Evolutionary conservation across 2,329 filamentous ascomycete genomes (phyloP).

Genomic region (Paramyrothecium sp.): DNA sequence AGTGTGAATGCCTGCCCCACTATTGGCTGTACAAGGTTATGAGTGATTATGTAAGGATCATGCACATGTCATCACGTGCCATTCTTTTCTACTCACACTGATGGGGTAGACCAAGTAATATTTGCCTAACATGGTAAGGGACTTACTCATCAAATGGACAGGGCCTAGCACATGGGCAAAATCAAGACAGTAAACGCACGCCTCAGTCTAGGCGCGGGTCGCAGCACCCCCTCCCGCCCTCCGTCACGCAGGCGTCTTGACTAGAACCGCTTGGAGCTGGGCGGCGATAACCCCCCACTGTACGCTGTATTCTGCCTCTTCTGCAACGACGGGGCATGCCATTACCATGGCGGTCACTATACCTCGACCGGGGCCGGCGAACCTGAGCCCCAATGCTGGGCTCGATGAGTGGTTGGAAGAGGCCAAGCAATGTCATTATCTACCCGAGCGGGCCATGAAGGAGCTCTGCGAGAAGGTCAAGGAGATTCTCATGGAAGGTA

Average conservation of each 20-base stretch:
- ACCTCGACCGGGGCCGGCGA: conserved; percentile 88
- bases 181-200: neutral
- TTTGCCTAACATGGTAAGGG: too few relatives aligned
- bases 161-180: neutral
- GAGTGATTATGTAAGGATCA: neutral
- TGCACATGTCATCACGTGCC: neutral
- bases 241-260: conserved; percentile 1
- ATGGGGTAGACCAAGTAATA: too few relatives aligned
- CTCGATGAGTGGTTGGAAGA: conserved; percentile 96
- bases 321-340: conserved; percentile 20
- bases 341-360: conserved; percentile 48
- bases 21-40: neutral
- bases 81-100: too few relatives aligned
- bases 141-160: neutral
- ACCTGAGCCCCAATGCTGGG: conserved; percentile 77
- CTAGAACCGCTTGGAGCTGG: neutral
- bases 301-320: conserved; percentile 11
- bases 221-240: neutral
- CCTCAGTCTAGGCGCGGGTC: neutral
- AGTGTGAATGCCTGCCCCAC: neutral
- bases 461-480: conserved; percentile 98
- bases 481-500: conserved; percentile 97
- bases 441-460: conserved; percentile 97
- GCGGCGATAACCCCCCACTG: conserved; percentile 12
- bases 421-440: conserved; percentile 95